Evolutionary conservation across 306 rosid species (phyloP), one percentile per base, ranked within the genome.

Genomic region (Argentina anserina): DNA sequence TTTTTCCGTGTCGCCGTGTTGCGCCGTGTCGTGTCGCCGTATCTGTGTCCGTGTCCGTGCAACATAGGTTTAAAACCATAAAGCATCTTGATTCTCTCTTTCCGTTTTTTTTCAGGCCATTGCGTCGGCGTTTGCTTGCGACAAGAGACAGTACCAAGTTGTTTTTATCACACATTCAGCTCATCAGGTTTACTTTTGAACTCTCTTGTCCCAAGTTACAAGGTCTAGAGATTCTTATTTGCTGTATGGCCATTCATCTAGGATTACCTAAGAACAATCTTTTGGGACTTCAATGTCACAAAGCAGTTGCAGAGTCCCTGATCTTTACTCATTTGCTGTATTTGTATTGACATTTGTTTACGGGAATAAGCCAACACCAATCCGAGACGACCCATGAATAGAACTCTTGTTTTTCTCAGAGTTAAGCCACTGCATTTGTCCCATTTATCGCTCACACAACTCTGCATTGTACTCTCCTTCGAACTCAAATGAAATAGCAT

Each of bases 121-220:
- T 75, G 91, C 97, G 17, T 85, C 87, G 49, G 90, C 92, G 61
- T 89, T 87, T 78, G 93, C 91, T 75, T 63, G 63, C 82, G 91
- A 89, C 71, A 90, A 82, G 80, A 84, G 53, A 61, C 88, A 86
- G 46, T 91, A 87, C 55, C 56, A 73, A 29, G 97, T 87, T 46
- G 52, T 80, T 78, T 80, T 91, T 36, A 76, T 87, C 53, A 89
- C 90, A 63, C 97, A 89, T 74, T 86, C 84, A 0, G 88, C 93
- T 5, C 93, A 87, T 43, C 73, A 84, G 96, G 96, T 87, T 78
- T 72, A 80, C 61, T 34, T 74, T 26, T 2, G 28, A 47, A 47
- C n/a, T 5, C 52, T 46, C 45, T 11, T 41, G 45, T 41, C 45
- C 45, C 45, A 33, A 33, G 36, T 33, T 41, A 41, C 10, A 10